Conservation (phyloP, 257 asterid genomes). For the Solanum pimpinellifolium region DNA sequence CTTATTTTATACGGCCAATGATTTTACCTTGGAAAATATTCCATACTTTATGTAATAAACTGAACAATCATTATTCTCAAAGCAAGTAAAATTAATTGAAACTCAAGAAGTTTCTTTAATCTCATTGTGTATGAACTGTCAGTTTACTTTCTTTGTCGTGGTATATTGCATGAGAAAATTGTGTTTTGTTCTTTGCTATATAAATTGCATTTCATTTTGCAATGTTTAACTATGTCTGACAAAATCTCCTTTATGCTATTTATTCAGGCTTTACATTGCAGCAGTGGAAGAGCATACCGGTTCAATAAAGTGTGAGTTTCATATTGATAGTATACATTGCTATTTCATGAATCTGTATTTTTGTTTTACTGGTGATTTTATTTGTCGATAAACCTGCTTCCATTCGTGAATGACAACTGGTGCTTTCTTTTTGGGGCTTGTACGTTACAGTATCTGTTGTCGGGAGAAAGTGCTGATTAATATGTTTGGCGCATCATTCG, state of each 20-base stretch:
- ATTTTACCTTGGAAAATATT: not conserved
- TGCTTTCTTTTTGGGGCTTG: not conserved
- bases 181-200: not conserved
- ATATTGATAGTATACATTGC: not conserved
- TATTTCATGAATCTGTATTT: not conserved
- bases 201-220: not conserved
- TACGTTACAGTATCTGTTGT: not conserved
- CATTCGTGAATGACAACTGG: not conserved
- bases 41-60: not conserved
- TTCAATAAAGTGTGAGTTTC: conserved; percentile 58
- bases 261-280: conserved; percentile 60
- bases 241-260: not conserved
- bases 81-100: not conserved
- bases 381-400: not conserved
- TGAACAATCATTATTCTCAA: not conserved
- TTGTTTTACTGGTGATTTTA: not conserved
- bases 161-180: not conserved
- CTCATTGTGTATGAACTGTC: not conserved
- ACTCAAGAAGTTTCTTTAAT: not conserved
- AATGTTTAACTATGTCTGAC: not conserved
- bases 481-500: not conserved
- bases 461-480: not conserved
- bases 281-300: conserved; percentile 77
- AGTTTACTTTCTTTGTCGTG: not conserved
- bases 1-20: not conserved